A percentile compares a stretch with the other conserved stretches of the same genome.
Evolutionary conservation across 345 rosid species (phyloP).

Genomic region (Euphorbia peplus): DNA sequence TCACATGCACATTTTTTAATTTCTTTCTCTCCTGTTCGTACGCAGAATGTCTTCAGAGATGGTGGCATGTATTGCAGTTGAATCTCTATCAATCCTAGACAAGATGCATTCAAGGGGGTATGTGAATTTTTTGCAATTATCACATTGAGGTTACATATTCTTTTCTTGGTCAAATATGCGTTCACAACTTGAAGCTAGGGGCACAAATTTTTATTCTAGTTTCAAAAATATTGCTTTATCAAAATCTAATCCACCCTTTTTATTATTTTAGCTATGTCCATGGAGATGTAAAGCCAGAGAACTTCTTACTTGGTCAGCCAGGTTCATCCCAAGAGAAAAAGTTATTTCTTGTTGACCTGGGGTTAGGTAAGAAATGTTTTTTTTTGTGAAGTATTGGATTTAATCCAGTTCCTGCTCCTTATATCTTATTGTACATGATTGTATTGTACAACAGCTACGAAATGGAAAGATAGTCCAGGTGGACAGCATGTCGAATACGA

Average conservation of each 20-base stretch:
- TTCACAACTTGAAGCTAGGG: not conserved
- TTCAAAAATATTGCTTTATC: not conserved
- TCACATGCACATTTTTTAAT: no score
- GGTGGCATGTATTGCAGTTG: conserved; percentile 38
- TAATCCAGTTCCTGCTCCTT: conserved; percentile 13
- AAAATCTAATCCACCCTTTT: not conserved
- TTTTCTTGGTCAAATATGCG: conserved; percentile 5
- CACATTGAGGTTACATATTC: not conserved
- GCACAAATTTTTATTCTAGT: not conserved
- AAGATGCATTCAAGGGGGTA: conserved; percentile 37
- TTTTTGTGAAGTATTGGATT: not conserved
- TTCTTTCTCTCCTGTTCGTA: not conserved
- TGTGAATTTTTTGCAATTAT: not conserved
- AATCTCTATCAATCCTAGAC: conserved; percentile 33
- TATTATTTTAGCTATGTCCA: conserved; percentile 30
- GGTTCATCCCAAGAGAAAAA: conserved; percentile 31
- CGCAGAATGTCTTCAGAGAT: conserved; percentile 33
- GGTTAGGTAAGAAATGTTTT: conserved; percentile 31
- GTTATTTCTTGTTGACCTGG: conserved; percentile 33
- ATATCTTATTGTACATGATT: conserved; percentile 9
- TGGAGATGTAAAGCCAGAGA: conserved; percentile 40
- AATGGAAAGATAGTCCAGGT: conserved; percentile 28
- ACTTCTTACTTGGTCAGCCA: conserved; percentile 38
- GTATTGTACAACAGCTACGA: conserved; percentile 29
- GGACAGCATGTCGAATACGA: conserved; percentile 35